Percentiles rank a stretch among this genome's conserved stretches.
phyloP scores from a whole-genome alignment of 1,139 yeast genomes.

The Neolecta irregularis region DNA sequence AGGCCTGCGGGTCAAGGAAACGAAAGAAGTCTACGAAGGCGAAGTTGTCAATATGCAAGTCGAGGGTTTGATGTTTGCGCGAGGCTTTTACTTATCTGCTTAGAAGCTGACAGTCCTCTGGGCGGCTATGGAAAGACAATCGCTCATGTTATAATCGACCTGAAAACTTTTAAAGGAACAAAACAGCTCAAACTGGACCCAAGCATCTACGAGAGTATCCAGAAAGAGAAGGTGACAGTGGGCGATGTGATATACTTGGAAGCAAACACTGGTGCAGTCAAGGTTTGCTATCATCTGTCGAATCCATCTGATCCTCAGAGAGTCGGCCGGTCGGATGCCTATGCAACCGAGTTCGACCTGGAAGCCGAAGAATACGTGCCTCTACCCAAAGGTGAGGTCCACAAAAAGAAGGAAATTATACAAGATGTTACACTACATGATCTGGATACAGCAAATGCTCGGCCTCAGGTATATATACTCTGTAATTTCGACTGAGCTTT shows the following conservation, averaged over 20 bases:
- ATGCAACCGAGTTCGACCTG: conserved; percentile 92
- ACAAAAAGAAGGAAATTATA: conserved; percentile 92
- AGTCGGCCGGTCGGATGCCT: conserved; percentile 95
- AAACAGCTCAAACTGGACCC: conserved; percentile 88
- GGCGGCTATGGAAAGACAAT: conserved; percentile 97
- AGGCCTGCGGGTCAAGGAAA: conserved; percentile 80
- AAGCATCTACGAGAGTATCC: conserved; percentile 86
- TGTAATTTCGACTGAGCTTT: neutral
- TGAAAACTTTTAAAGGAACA: conserved; percentile 91
- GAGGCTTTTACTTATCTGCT: no score
- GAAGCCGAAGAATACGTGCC: conserved; percentile 99
- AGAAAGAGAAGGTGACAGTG: conserved; percentile 81
- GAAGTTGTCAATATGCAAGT: conserved; percentile 94
- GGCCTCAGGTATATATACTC: conserved; percentile 43
- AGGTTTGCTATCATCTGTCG: conserved; percentile 20
- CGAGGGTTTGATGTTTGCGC: no score
- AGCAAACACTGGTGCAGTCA: conserved; percentile 94
- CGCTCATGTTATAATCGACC: conserved; percentile 82
- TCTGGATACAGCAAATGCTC: conserved; percentile 86
- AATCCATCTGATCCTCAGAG: conserved; percentile 27
- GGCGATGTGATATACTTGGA: conserved; percentile 97
- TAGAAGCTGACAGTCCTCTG: conserved; percentile 88
- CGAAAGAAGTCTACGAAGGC: conserved; percentile 96
- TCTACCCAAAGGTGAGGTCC: conserved; percentile 95
- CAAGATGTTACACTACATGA: conserved; percentile 96